Conservation (phyloP, 192 early-diverging fungal species). For the Coemansia sp. region DNA sequence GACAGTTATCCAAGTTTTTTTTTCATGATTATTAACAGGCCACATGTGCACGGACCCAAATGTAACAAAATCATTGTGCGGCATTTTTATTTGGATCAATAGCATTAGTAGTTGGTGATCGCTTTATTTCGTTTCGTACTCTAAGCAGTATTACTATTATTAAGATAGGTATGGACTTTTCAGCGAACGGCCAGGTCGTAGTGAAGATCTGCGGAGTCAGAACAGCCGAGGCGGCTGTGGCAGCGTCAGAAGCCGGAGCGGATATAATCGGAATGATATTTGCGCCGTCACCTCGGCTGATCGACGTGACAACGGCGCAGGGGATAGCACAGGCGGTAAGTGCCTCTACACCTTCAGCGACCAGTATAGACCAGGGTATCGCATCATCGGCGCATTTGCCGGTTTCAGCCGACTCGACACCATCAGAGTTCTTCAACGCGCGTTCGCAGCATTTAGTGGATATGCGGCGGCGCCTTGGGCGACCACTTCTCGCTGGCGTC, state of each 20-base stretch:
- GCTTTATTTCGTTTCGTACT: too few species aligned
- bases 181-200: constrained; percentile 19
- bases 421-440: constrained; percentile 19
- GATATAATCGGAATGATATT: constrained; percentile 96
- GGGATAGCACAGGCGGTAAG: constrained; percentile 75
- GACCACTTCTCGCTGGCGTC: constrained; percentile 88
- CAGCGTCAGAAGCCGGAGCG: constrained; percentile 72
- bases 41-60: background rate
- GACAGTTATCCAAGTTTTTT: background rate
- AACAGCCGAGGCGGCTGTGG: constrained; percentile 74
- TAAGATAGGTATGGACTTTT: background rate
- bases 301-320: constrained; percentile 62
- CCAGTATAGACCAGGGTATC: background rate
- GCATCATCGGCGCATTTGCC: background rate
- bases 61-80: background rate
- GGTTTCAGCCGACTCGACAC: background rate
- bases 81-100: background rate
- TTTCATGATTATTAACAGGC: background rate
- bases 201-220: constrained; percentile 95
- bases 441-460: constrained; percentile 53
- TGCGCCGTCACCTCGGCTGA: constrained; percentile 77
- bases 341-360: too few species aligned
- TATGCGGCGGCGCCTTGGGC: constrained; percentile 42
- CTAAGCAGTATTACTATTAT: background rate
- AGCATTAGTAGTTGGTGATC: too few species aligned